Percentiles rank a stretch among this genome's conserved stretches.
phyloP scores from a whole-genome alignment of 345 rosid species.

The Salix brachista region DNA sequence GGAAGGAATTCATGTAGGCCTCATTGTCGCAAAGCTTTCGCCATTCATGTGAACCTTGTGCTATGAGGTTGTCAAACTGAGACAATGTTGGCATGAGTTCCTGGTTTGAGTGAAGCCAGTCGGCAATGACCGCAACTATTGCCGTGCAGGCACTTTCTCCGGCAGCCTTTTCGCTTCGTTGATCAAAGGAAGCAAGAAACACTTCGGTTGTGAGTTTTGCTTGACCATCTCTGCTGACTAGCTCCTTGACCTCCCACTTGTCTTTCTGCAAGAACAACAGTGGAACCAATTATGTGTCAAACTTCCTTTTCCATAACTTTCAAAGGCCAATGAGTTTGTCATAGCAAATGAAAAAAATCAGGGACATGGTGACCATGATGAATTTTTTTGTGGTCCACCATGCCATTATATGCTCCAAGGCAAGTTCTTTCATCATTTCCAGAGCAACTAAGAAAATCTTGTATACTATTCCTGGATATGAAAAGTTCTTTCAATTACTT shows the following conservation, averaged over 20 bases:
- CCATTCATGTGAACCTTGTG: conserved; percentile 38
- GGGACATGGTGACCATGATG: background rate
- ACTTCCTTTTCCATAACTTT: background rate
- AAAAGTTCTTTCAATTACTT: background rate
- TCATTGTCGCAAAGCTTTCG: conserved; percentile 21
- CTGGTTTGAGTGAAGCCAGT: conserved; percentile 30
- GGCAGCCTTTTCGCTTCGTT: conserved; percentile 27
- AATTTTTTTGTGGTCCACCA: background rate
- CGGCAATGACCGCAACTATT: conserved; percentile 22
- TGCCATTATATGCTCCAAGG: background rate
- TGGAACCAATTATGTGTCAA: no score
- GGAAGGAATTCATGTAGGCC: conserved; percentile 14
- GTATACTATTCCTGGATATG: background rate
- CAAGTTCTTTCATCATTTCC: background rate
- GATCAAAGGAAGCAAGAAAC: conserved; percentile 43
- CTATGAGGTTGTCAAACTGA: conserved; percentile 28
- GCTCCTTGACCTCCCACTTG: conserved; percentile 33
- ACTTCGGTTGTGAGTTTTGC: conserved; percentile 29
- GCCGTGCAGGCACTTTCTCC: conserved; percentile 41
- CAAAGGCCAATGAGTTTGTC: background rate
- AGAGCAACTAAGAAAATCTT: background rate
- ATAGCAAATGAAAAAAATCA: background rate
- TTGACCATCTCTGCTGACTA: conserved; percentile 37
- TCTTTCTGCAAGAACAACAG: background rate
- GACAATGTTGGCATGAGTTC: conserved; percentile 21